Conservation (phyloP, 1,284 basidiomycete genomes). For the Vanrija humicola region DNA sequence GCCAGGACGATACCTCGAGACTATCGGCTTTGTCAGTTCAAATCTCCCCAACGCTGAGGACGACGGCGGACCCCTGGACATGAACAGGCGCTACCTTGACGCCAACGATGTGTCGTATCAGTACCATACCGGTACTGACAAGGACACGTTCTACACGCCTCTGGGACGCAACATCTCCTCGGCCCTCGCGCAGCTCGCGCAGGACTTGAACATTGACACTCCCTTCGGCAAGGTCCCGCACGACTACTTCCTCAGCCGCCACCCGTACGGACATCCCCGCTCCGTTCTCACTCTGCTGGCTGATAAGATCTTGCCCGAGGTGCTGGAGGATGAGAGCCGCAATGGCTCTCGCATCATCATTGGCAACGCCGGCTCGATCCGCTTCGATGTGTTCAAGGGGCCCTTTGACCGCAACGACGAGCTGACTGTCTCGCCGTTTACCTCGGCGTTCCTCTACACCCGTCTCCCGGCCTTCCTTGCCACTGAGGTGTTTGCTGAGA, state of each 20-base stretch:
- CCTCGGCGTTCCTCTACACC: conserved; percentile 37
- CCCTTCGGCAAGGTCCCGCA: conserved; percentile 66
- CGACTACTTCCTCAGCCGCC: conserved; percentile 64
- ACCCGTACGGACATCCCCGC: conserved; percentile 62
- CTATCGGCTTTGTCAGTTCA: conserved; percentile 59
- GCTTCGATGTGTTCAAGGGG: conserved; percentile 66
- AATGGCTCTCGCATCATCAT: conserved; percentile 59
- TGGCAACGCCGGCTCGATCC: conserved; percentile 66
- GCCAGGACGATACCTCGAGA: conserved; percentile 83
- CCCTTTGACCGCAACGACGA: conserved; percentile 74
- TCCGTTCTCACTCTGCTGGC: conserved; percentile 63
- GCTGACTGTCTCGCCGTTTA: conserved; percentile 64
- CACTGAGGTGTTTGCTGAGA: conserved; percentile 30
- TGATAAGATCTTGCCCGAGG: conserved; percentile 53
- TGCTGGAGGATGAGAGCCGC: conserved; percentile 28
- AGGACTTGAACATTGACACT: conserved; percentile 35
- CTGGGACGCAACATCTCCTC: conserved; percentile 38
- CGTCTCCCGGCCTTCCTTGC: conserved; percentile 37
- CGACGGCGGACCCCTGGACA: conserved; percentile 32
- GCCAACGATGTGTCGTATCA: conserved; percentile 50
- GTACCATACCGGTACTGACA: conserved; percentile 34
- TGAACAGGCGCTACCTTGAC: conserved; percentile 52
- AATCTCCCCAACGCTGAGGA: conserved; percentile 16
- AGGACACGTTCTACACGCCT: conserved; percentile 36
- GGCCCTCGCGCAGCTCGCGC: conserved; percentile 28